Percentiles rank a stretch among this genome's conserved stretches.
Evolutionary conservation across 2,329 filamentous ascomycete species (phyloP).

Genomic region (Leptographium radiaticola): DNA sequence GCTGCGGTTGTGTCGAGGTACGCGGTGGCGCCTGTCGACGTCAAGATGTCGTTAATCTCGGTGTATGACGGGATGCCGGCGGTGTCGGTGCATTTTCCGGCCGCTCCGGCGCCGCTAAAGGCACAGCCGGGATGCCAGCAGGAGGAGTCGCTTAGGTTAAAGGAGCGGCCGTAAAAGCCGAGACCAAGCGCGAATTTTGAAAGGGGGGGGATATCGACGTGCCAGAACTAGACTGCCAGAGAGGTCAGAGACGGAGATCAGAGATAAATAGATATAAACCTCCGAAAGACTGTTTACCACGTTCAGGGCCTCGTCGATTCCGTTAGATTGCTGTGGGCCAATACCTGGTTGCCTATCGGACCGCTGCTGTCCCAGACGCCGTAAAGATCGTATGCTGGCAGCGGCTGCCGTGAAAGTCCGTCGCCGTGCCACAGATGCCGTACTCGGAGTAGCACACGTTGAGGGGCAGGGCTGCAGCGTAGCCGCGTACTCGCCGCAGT

Average conservation of each 20-base stretch:
- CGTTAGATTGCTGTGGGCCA: neutral
- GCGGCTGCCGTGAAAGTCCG: no score
- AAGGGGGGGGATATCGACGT: neutral
- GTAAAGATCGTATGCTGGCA: neutral
- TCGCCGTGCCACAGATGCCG: no score
- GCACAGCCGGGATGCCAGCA: slow-evolving; percentile 14
- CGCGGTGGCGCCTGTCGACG: neutral
- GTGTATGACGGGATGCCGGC: slow-evolving; percentile 13
- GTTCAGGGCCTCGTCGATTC: neutral
- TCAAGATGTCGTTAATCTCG: slow-evolving; percentile 12
- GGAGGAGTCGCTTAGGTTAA: neutral
- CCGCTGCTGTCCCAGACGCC: neutral
- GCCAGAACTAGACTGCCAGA: no score
- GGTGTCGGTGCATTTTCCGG: slow-evolving; percentile 12
- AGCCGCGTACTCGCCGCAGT: no score
- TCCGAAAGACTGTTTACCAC: no score
- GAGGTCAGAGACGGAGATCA: no score
- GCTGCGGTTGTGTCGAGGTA: slow-evolving; percentile 12
- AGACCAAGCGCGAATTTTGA: neutral
- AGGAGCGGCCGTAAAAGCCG: neutral
- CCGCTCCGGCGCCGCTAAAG: slow-evolving; percentile 10
- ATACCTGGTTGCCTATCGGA: neutral
- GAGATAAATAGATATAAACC: no score
- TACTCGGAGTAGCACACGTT: no score
- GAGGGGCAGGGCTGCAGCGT: no score